Base-by-base conservation (phyloP, 2,329 filamentous ascomycete genomes). In the Plenodomus lindquistii region DNA sequence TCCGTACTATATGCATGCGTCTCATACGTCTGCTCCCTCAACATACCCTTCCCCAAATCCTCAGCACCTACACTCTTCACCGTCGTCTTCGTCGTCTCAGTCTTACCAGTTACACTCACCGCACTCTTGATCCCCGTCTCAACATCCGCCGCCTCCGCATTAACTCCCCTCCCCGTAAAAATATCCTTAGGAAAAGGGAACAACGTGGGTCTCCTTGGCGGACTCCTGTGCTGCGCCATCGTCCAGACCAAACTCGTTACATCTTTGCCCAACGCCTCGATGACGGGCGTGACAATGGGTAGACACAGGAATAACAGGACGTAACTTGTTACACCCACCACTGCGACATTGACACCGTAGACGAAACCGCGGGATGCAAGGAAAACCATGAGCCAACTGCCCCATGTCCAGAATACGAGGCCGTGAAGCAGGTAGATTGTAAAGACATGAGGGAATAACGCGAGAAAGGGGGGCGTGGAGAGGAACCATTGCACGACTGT, bases 371-470 rank as follows among this genome's bases (percentile, higher is more conserved):
- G 56, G 0, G 57, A 50, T 3, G 69, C 70, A 15, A 75, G 63
- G 37, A 65, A 55, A 2, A 73, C 59, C 44, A 70, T 62, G 19
- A 73, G 63, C 64, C 68, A 74, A 22, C 64, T 62, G 18, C 73
- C 73, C 52, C 71, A 69, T 39, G 57, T 67, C 73, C 73, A 75
- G 76, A 82, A 67, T 60, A 80, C 49, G 60, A 79, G 43, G 31
- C 77, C 77, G 54, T 79, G 77, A 40, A 78, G 66, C 7, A 79
- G 71, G 54, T 79, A 79, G 44, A 79, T 76, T 31, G 75, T 79
- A 60, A 78, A 78, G 54, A 78, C 75, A 57, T 79, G 77, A 4
- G 76, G 77, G 59, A 78, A 78, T 16, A 79, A 59, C 37, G 70
- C 63, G 5, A 75, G 68, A 21, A 79, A 65, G 18, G 72, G 40